Evolutionary conservation across 2,329 filamentous ascomycete genomes (phyloP).

Genomic region (Talaromyces verruculosus): DNA sequence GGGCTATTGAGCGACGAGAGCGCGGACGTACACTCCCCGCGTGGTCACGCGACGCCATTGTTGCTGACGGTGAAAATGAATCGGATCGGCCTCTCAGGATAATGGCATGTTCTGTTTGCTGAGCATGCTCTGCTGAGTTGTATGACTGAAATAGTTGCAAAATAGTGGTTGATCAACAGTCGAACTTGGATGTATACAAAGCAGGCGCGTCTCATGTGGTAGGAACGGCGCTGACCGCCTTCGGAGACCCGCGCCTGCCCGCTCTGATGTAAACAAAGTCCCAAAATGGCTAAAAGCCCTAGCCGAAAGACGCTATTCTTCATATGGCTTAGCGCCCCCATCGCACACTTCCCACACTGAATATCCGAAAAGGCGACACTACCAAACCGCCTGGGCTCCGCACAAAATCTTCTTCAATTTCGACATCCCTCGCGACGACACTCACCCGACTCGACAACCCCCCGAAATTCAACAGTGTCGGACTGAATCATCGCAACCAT

Average conservation of each 20-base stretch:
- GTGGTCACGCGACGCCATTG: conserved; percentile 40
- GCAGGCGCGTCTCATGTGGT: conserved; percentile 3
- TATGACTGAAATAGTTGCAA: background rate
- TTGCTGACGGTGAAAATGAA: background rate
- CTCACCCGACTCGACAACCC: conserved; percentile 27
- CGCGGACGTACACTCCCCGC: conserved; percentile 36
- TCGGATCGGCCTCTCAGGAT: background rate
- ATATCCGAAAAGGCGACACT: conserved; percentile 31
- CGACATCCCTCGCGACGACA: conserved; percentile 34
- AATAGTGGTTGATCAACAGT: background rate
- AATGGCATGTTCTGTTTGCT: background rate
- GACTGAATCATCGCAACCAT: conserved; percentile 65
- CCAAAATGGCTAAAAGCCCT: conserved; percentile 36
- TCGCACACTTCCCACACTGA: conserved; percentile 41
- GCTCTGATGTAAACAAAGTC: conserved; percentile 42
- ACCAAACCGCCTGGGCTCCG: conserved; percentile 27
- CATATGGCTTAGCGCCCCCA: conserved; percentile 33
- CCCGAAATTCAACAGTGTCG: conserved; percentile 35
- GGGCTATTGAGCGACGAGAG: conserved; percentile 71
- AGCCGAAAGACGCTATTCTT: conserved; percentile 38
- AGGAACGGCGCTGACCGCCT: conserved; percentile 11
- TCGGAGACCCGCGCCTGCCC: conserved; percentile 15
- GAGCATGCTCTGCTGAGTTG: background rate
- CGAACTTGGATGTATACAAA: conserved; percentile 7
- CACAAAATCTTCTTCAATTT: conserved; percentile 43